A percentile compares a stretch with the other conserved stretches of the same genome.
Conservation (phyloP, 352 stramenopile species). For the Pythium chondricola region DNA sequence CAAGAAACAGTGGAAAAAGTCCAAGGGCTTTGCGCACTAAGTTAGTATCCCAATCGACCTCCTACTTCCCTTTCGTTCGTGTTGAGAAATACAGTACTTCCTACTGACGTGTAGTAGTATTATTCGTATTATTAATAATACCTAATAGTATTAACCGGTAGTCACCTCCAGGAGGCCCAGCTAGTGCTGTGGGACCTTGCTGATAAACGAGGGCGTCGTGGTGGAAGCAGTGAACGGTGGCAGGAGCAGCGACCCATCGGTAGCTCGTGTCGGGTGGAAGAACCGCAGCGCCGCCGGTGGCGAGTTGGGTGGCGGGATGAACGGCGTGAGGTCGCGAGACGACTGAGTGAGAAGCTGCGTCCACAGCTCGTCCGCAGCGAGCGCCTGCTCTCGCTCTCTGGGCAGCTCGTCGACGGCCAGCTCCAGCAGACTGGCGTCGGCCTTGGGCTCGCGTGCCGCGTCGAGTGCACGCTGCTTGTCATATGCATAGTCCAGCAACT, state of each 20-base stretch:
- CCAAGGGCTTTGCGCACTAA: conserved; percentile 58
- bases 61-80: conserved; percentile 22
- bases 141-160: conserved; percentile 16
- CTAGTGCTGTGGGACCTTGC: conserved; percentile 21
- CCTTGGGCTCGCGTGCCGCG: conserved; percentile 37
- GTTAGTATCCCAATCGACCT: background rate
- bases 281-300: conserved; percentile 58
- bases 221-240: conserved; percentile 40
- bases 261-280: conserved; percentile 36
- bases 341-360: conserved; percentile 34
- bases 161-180: too few relatives aligned
- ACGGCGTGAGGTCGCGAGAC: conserved; percentile 29
- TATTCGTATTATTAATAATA: conserved; percentile 3
- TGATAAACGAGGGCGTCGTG: conserved; percentile 11
- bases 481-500: conserved; percentile 68
- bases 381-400: conserved; percentile 21
- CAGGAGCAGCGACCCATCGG: conserved; percentile 21
- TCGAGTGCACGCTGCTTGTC: conserved; percentile 48
- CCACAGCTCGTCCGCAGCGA: conserved; percentile 45
- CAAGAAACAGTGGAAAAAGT: conserved; percentile 81
- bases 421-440: conserved; percentile 46
- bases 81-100: conserved; percentile 41
- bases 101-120: too few relatives aligned
- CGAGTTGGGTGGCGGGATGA: conserved; percentile 56
- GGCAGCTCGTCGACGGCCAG: conserved; percentile 33